Percentiles rank a stretch among this genome's conserved stretches.
These are phyloP conservation scores for Cercospora zeae-maydis DNA, from an alignment of 2,329 filamentous ascomycete species.

Conservation along the genomic window DNA sequence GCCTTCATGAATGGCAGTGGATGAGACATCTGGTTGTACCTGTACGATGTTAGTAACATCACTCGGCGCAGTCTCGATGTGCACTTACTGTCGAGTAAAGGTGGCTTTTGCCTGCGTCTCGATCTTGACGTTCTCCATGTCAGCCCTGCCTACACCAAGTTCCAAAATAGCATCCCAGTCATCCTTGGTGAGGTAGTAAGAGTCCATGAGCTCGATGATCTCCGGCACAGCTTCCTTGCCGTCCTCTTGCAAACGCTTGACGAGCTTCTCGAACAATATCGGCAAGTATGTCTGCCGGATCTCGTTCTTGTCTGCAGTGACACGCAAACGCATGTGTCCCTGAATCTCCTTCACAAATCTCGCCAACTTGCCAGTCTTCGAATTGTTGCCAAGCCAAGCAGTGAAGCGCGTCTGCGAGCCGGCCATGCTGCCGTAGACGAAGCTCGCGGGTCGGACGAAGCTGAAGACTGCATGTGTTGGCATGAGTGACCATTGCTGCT, in stretches of 20 bases:
- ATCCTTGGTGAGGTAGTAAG: constrained; percentile 89
- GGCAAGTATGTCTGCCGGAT: constrained; percentile 93
- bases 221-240: constrained; percentile 78
- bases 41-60: constrained; percentile 39
- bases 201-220: constrained; percentile 94
- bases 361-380: constrained; percentile 70
- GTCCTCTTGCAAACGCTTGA: constrained; percentile 69
- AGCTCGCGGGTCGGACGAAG: constrained; percentile 87
- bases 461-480: constrained; percentile 93
- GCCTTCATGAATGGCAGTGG: constrained; percentile 97
- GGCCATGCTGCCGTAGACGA: constrained; percentile 70
- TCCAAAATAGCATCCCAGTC: constrained; percentile 93
- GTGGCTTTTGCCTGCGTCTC: constrained; percentile 81
- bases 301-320: constrained; percentile 88
- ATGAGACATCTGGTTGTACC: constrained; percentile 82
- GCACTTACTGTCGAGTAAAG: constrained; percentile 79
- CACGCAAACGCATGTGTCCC: constrained; percentile 88
- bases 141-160: constrained; percentile 81
- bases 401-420: constrained; percentile 71
- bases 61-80: neutral
- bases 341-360: constrained; percentile 91
- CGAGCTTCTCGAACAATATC: constrained; percentile 74
- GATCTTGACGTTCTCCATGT: constrained; percentile 69
- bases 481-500: constrained; percentile 99
- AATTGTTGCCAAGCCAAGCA: constrained; percentile 91